Evolutionary conservation across 306 rosid species (phyloP), one percentile per base, ranked within the genome.

Genomic region (Sindora glabra): DNA sequence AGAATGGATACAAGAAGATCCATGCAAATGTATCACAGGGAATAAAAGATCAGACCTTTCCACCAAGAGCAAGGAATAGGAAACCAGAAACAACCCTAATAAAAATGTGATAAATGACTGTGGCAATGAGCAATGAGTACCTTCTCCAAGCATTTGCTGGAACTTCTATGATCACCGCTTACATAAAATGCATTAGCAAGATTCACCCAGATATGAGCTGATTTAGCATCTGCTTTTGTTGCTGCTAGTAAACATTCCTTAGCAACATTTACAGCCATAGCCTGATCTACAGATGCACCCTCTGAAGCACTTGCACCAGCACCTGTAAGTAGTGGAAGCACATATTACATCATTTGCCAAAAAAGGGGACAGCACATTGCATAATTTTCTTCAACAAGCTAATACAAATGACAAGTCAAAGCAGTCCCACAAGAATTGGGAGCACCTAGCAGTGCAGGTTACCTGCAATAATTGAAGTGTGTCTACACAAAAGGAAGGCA

Each of bases 91-190:
- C 80, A 67, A 65, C 64, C 78, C 62, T 78, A 81, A 70, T 23
- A 73, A 70, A 83, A 67, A 75, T 36, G 42, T 60, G 36, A 78
- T 62, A 75, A 75, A 81, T 72, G 73, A 82, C 40, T 60, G 61
- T 61, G 75, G 68, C 81, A 79, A 70, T 75, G 58, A 78, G 70
- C 81, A 81, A 67, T 74, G 42, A 75, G 86, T 86, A 91, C 98
- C 98, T 88, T 88, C 90, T 88, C 96, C 79, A 88, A 80, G 81
- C 96, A 88, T 77, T 88, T 88, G 85, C 86, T 68, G 74, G 95
- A 86, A 81, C 88, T 88, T 75, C 90, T 81, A 71, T 86, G 85
- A 81, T 92, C 96, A 51, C 95, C 94, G 54, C 59, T 74, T 60
- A 86, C 36, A 71, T 66, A 68, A 77, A 86, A 88, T 46, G 90